A percentile compares a stretch with the other conserved stretches of the same genome.
These are phyloP conservation scores for Venturia nashicola DNA, from an alignment of 2,329 filamentous ascomycete species.

Conservation along the genomic window DNA sequence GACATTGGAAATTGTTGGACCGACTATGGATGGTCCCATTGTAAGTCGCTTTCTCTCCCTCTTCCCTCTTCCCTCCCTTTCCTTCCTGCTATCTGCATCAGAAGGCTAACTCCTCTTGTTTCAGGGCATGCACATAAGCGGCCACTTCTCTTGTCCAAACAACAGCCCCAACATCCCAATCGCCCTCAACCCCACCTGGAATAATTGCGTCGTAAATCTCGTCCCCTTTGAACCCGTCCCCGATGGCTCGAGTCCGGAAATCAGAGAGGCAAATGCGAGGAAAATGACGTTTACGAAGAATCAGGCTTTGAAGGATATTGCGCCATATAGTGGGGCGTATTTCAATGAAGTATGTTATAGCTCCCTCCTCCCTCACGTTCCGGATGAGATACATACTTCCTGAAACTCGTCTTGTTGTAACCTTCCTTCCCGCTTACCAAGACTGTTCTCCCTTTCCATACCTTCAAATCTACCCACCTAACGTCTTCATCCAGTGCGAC, in stretches of 20 bases:
- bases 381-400: no score
- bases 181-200: slow-evolving; percentile 6
- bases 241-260: background rate
- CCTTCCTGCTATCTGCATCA: background rate
- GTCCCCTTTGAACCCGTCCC: background rate
- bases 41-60: background rate
- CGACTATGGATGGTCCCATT: background rate
- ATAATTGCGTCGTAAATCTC: slow-evolving; percentile 1
- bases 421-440: background rate
- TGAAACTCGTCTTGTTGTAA: no score
- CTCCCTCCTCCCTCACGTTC: no score
- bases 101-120: background rate
- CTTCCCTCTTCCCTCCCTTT: no score
- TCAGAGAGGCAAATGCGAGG: background rate
- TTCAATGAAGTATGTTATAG: slow-evolving; percentile 4
- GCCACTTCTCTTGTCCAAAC: slow-evolving; percentile 1
- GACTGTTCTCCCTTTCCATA: background rate
- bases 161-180: background rate
- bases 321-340: slow-evolving; percentile 7
- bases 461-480: background rate
- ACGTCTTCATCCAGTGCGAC: background rate
- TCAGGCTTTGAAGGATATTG: slow-evolving; percentile 3
- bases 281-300: background rate
- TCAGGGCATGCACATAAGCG: background rate
- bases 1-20: background rate